Conservation (phyloP, 257 asterid genomes). For the Ajuga chamaepitys region DNA sequence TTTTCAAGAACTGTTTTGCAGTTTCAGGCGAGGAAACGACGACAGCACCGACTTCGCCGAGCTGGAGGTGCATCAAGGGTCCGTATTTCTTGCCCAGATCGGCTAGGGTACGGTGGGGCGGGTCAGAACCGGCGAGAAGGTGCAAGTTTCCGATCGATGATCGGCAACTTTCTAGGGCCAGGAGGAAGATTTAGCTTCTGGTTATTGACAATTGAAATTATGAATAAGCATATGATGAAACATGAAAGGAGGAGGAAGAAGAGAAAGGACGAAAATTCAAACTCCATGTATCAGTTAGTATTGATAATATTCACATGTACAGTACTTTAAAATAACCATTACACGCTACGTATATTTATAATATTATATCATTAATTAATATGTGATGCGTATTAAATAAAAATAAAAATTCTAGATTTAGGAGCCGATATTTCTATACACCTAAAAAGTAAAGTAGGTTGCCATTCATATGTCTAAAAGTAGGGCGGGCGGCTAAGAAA, state of each 20-base stretch:
- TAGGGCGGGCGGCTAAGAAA: no score
- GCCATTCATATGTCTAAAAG: no score
- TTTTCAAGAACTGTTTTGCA: constrained; percentile 19
- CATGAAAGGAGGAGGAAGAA: not conserved
- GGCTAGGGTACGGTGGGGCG: constrained; percentile 6
- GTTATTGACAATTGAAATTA: not conserved
- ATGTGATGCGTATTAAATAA: no score
- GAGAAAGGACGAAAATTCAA: not conserved
- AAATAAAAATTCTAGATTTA: no score
- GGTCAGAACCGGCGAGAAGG: not conserved
- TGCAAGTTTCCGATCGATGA: constrained; percentile 27
- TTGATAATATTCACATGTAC: no score
- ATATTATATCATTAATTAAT: no score
- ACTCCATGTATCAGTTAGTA: no score
- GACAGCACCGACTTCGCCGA: constrained; percentile 17
- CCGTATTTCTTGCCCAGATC: constrained; percentile 27
- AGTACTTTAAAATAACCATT: no score
- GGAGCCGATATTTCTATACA: no score
- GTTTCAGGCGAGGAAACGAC: constrained; percentile 23
- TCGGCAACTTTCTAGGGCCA: constrained; percentile 8
- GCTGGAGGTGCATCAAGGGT: constrained; percentile 28
- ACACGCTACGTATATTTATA: no score
- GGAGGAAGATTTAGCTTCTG: constrained; percentile 9
- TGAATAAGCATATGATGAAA: not conserved
- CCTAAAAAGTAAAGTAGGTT: no score